Evolutionary conservation across 31 red algal genomes (phyloP), one percentile per base, ranked within the genome.

Genomic region (Odonthalia washingtoniensis): DNA sequence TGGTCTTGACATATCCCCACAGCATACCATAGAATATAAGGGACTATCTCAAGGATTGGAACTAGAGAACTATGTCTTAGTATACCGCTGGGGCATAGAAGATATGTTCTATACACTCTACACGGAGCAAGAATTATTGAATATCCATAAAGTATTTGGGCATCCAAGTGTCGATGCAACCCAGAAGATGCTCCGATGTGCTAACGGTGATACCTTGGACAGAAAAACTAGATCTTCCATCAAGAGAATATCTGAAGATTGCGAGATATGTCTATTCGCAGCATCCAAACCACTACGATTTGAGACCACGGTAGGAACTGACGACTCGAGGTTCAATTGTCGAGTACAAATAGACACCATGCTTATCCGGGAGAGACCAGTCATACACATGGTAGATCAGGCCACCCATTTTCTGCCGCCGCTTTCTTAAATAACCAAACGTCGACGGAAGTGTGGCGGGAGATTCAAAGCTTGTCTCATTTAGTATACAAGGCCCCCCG

Each of bases 301-400:
- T 57, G 21, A 57, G 21, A 37, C 36, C 46, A 77, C 61, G 33
- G 31, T 28, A 5, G 74, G 32, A 73, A 87, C 36, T 3, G n/a
- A 35, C 3, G 4, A 6, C n/a, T n/a, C n/a, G n/a, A n/a, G n/a
- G n/a, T n/a, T n/a, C n/a, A n/a, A n/a, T n/a, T n/a, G n/a, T n/a
- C 73, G 30, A 87, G 75, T 46, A 1, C 41, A 5, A 2, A 40
- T 36, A 21, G 49, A 57, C 49, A 57, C 49, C 42, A 76, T 60
- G 72, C 69, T 1, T 57, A 87, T 42, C 33, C 43, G 1, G 44
- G 73, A 14, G 31, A 4, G 2, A 70, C 40, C 49, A 14, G 49
- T 67, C 9, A 17, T 4, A 26, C 33, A n/a, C 61, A 87, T 78
- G 2, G 42, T 40, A 67, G 9, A 1, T 16, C 18, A 31, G 40